A percentile compares a stretch with the other conserved stretches of the same genome.
phyloP scores from a whole-genome alignment of 805 yeast species.

The Nakazawaea ishiwadae region DNA sequence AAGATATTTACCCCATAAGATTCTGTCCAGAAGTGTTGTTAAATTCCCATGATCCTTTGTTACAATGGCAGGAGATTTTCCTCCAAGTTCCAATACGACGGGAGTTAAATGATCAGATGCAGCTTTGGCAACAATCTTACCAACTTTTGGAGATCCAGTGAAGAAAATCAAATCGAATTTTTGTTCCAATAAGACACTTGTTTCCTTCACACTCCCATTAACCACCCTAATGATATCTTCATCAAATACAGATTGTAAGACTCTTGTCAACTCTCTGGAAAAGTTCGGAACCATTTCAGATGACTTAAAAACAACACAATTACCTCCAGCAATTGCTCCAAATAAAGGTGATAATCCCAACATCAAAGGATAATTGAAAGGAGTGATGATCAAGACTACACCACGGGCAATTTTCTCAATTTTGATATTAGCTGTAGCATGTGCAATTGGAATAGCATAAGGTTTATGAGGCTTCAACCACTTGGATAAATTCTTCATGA shows the following conservation, averaged over 20 bases:
- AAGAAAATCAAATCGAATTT: conserved; percentile 80
- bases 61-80: conserved; percentile 82
- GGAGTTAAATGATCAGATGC: conserved; percentile 90
- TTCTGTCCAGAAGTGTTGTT: conserved; percentile 47
- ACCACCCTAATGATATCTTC: conserved; percentile 56
- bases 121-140: conserved; percentile 67
- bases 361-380: conserved; percentile 76
- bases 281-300: conserved; percentile 68
- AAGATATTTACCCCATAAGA: conserved; percentile 71
- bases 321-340: conserved; percentile 85
- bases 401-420: conserved; percentile 52
- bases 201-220: conserved; percentile 65
- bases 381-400: conserved; percentile 64
- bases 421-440: conserved; percentile 17
- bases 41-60: conserved; percentile 45
- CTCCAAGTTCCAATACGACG: conserved; percentile 79
- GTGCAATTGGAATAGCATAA: conserved; percentile 29
- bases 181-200: conserved; percentile 53
- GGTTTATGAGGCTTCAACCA: conserved; percentile 55
- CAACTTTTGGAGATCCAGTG: conserved; percentile 80
- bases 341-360: conserved; percentile 62
- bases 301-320: conserved; percentile 72
- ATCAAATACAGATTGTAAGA: conserved; percentile 51
- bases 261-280: conserved; percentile 47
- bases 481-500: conserved; percentile 52